Evolutionary conservation across 2,329 filamentous ascomycete genomes (phyloP).

Genomic region (Penicillium italicum): DNA sequence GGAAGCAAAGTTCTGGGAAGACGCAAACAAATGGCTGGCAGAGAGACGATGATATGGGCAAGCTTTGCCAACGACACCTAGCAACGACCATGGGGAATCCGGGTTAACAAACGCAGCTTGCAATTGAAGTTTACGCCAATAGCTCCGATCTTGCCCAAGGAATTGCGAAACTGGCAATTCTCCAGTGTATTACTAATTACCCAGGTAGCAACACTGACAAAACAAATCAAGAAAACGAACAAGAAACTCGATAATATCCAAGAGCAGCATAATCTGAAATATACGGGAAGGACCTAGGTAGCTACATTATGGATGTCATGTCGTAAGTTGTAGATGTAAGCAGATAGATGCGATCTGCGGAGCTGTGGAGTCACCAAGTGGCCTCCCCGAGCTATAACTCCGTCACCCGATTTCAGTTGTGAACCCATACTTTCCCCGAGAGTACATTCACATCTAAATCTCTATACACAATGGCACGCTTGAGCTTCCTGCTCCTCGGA

Average conservation of each 20-base stretch:
- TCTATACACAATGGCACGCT: constrained; percentile 42
- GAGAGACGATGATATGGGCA: constrained; percentile 33
- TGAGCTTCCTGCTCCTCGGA: constrained; percentile 46
- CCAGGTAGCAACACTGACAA: constrained; percentile 5
- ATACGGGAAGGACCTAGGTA: not conserved
- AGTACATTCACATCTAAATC: not conserved
- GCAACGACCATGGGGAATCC: constrained; percentile 6
- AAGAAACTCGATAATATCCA: constrained; percentile 2
- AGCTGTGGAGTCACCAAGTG: constrained; percentile 29
- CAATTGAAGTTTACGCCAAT: constrained; percentile 7
- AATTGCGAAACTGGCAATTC: constrained; percentile 12
- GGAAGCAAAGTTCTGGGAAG: constrained; percentile 55
- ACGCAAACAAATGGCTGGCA: constrained; percentile 58
- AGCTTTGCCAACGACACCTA: not conserved
- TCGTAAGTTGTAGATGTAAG: not conserved
- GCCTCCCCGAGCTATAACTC: constrained; percentile 19
- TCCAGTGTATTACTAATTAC: constrained; percentile 27
- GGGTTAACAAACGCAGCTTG: constrained; percentile 9
- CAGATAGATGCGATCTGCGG: constrained; percentile 15
- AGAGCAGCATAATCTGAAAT: not conserved
- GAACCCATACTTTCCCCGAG: not conserved
- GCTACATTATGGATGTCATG: not conserved
- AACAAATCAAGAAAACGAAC: constrained; percentile 6
- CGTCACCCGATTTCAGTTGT: not conserved
- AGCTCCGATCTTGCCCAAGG: not conserved